These are phyloP conservation scores for Solanum chmielewskii DNA, from an alignment of 257 asterid species.

Conservation along the genomic window DNA sequence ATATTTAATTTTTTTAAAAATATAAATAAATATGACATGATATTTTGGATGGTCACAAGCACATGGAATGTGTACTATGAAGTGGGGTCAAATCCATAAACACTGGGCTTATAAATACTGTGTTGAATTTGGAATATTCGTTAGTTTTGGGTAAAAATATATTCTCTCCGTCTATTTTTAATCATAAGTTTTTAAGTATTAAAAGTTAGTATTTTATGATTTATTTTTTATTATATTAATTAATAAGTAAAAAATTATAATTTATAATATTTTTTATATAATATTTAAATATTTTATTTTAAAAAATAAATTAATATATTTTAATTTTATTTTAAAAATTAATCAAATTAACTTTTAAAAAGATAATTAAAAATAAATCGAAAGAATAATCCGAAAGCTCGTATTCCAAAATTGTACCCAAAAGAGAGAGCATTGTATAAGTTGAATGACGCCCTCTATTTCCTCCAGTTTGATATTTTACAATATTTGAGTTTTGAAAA, in stretches of 20 bases:
- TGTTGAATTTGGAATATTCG: not conserved
- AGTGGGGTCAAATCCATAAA: not conserved
- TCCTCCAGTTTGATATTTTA: too few relatives aligned
- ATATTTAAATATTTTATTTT: too few relatives aligned
- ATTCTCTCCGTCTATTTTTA: too few relatives aligned
- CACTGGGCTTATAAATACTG: not conserved
- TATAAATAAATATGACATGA: not conserved
- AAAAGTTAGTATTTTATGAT: too few relatives aligned
- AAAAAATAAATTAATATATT: too few relatives aligned
- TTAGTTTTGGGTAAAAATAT: not conserved
- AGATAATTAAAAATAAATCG: too few relatives aligned
- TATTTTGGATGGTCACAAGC: not conserved
- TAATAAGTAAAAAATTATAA: too few relatives aligned
- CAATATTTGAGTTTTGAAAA: not conserved
- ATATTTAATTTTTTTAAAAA: not conserved
- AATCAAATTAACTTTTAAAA: too few relatives aligned
- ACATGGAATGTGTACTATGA: not conserved
- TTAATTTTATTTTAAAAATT: too few relatives aligned
- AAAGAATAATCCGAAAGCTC: not conserved
- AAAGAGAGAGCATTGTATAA: not conserved
- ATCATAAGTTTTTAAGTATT: too few relatives aligned
- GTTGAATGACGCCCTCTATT: not conserved
- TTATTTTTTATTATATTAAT: too few relatives aligned
- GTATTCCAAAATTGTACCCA: not conserved
- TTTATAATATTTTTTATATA: too few relatives aligned